Evolutionary conservation across 192 early-diverging fungal species (phyloP).

Genomic region (Coemansia sp.): DNA sequence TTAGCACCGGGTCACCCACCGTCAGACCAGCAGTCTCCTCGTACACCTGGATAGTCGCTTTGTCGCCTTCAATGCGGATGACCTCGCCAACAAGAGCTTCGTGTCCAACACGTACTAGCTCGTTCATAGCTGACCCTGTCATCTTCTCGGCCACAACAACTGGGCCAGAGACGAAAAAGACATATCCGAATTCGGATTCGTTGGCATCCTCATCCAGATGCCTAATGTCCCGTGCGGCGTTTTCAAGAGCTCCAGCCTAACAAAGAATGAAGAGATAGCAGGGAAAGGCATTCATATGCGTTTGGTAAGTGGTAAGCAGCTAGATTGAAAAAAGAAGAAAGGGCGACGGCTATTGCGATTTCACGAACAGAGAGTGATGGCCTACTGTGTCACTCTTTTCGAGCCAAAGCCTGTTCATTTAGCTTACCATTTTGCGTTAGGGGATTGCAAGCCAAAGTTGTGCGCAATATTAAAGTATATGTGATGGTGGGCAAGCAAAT

Average conservation of each 20-base stretch:
- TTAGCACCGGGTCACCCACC: slow-evolving; percentile 98
- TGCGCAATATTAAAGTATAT: neutral
- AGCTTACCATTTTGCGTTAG: slow-evolving; percentile 16
- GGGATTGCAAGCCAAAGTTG: neutral
- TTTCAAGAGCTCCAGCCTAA: slow-evolving; percentile 89
- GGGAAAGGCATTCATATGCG: neutral
- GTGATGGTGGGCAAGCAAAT: neutral
- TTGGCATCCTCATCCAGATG: slow-evolving; percentile 84
- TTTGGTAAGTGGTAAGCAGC: neutral
- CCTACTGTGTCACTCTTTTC: neutral
- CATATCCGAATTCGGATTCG: slow-evolving; percentile 86
- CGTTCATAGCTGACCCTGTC: slow-evolving; percentile 96
- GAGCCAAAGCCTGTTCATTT: neutral
- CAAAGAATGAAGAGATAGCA: neutral
- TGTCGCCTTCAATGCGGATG: slow-evolving; percentile 98
- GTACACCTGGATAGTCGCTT: slow-evolving; percentile 99
- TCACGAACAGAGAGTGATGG: too few relatives aligned
- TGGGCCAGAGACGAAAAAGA: slow-evolving; percentile 98
- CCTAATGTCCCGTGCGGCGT: slow-evolving; percentile 78
- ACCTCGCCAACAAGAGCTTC: slow-evolving; percentile 98
- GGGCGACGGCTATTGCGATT: neutral
- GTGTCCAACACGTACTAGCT: slow-evolving; percentile 99
- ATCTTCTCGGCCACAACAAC: slow-evolving; percentile 99
- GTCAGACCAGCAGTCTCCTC: slow-evolving; percentile 99
- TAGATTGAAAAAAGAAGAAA: neutral